Evolutionary conservation across 805 yeast genomes (phyloP), one percentile per base, ranked within the genome.

Genomic region (Lachancea sp.): DNA sequence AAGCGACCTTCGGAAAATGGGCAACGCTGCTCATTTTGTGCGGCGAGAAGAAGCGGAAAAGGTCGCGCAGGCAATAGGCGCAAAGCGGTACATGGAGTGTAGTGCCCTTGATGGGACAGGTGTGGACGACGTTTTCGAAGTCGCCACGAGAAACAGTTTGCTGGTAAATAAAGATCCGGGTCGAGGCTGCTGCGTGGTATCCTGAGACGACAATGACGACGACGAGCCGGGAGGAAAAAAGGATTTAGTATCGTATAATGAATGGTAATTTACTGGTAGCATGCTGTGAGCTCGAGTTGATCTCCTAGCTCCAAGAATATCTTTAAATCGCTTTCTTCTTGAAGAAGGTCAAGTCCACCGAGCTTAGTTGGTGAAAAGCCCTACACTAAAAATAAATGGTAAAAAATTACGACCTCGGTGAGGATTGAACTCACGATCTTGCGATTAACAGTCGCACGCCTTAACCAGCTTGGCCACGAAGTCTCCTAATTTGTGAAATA

Each of bases 101-200:
- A 85, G 95, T 39, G 88, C 97, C 1, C 69, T 90, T 53, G 86
- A 95, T 2, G 97, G 97, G 3, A 95, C 87, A 60, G 95, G 95
- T 11, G 97, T 90, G 18, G 96, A 89, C 63, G 95, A 86, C 59
- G 90, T 90, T 2, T 89, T 90, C 62, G 97, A 90, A 65, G 78
- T 79, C 41, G 96, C 97, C 13, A 86, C 95, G 1, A 73, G 97
- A 54, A 81, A 90, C 2, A 82, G 93, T 58, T 67, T 88, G 45
- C 65, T 88, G 35, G 75, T 77, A 17, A 71, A 73, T 41, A 69
- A 74, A 39, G 71, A 71, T 25, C 71, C 71, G 4, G 68, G 71
- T 3, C 52, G 53, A 18, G 56, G 53, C 5, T 65, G 67, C 42
- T 73, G 75, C 47, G 62, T 65, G 4, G 59, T 70, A 17, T 55